Evolutionary conservation across 225 moss, liverwort and hornwort species (phyloP).

Genomic region (Ulota crispa): DNA sequence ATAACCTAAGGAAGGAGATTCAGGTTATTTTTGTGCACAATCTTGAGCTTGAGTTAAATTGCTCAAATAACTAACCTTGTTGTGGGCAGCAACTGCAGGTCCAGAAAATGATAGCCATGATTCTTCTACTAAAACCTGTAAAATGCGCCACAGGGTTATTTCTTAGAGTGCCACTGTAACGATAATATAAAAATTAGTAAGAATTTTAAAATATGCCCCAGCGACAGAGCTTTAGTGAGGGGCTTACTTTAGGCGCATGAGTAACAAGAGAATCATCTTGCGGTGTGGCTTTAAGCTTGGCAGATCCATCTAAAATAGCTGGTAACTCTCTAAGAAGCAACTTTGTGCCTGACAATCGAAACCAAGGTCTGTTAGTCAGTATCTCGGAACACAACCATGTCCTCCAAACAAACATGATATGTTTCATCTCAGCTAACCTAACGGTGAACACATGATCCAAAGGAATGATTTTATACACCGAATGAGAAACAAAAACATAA

Average conservation of each 20-base stretch:
- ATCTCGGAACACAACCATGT: neutral
- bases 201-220: neutral
- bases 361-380: slow-evolving; percentile 4
- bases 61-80: slow-evolving; percentile 63
- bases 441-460: neutral
- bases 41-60: neutral
- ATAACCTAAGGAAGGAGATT: neutral
- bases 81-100: slow-evolving; percentile 70
- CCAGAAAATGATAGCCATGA: slow-evolving; percentile 76
- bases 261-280: slow-evolving; percentile 79
- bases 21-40: neutral
- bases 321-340: slow-evolving; percentile 76
- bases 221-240: slow-evolving; percentile 4
- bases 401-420: neutral
- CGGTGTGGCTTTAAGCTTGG: slow-evolving; percentile 61
- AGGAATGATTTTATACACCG: neutral
- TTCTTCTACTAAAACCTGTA: slow-evolving; percentile 80
- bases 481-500: neutral
- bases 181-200: neutral
- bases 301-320: slow-evolving; percentile 73
- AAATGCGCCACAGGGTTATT: neutral
- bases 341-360: slow-evolving; percentile 63
- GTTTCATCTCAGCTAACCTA: neutral
- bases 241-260: slow-evolving; percentile 72
- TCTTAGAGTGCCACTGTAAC: neutral